Conservation (phyloP, 2,329 filamentous ascomycete species). For the Aspergillus glaucus region DNA sequence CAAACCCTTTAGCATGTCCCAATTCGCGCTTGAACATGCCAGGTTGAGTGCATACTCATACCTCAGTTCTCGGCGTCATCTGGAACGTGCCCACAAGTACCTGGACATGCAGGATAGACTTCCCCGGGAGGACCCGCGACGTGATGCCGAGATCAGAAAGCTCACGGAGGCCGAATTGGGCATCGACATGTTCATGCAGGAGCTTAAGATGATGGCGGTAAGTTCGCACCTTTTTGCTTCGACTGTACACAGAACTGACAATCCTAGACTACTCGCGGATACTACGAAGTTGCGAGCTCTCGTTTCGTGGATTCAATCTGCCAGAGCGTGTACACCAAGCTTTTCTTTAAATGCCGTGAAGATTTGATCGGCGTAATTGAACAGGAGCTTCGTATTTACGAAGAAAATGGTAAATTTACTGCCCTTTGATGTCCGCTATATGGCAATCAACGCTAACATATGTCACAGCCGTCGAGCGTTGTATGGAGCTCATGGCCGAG, state of each 20-base stretch:
- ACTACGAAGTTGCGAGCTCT: constrained; percentile 35
- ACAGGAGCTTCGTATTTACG: constrained; percentile 21
- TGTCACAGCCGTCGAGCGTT: constrained; percentile 26
- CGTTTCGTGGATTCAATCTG: constrained; percentile 36
- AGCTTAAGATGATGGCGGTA: constrained; percentile 40
- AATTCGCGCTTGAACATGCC: constrained; percentile 15
- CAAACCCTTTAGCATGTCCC: constrained; percentile 51
- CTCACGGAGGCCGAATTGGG: constrained; percentile 22
- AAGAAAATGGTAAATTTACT: constrained; percentile 23
- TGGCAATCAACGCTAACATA: background rate
- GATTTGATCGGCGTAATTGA: constrained; percentile 27
- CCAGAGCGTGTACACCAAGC: constrained; percentile 29
- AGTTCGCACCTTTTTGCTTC: constrained; percentile 8
- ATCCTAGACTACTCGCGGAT: constrained; percentile 27
- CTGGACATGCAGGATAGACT: constrained; percentile 9
- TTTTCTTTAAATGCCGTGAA: constrained; percentile 30
- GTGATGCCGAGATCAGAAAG: constrained; percentile 17
- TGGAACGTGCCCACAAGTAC: constrained; percentile 12
- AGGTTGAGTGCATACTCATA: constrained; percentile 7
- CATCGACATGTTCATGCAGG: constrained; percentile 28
- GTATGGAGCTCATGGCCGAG: constrained; percentile 32
- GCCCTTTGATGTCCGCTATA: background rate
- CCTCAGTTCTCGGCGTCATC: constrained; percentile 14
- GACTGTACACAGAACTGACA: constrained; percentile 7
- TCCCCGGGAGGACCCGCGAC: constrained; percentile 13